phyloP scores from a whole-genome alignment of 148 eudicot genomes.

The Dianthus caryophyllus region DNA sequence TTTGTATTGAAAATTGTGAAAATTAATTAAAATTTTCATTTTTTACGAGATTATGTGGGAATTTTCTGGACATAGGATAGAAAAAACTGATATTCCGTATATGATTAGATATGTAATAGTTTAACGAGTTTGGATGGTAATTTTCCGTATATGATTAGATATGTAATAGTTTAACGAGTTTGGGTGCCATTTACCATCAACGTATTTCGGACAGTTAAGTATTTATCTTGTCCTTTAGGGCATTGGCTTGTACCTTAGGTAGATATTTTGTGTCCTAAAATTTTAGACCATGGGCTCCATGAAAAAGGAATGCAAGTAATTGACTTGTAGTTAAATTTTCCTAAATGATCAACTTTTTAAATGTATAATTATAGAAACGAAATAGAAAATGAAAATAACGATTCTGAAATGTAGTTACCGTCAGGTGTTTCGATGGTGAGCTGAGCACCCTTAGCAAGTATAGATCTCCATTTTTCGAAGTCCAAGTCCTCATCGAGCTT shows the following conservation, averaged over 20 bases:
- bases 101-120: too few species aligned
- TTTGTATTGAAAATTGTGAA: too few species aligned
- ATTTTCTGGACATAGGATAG: too few species aligned
- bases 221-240: neutral
- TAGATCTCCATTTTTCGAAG: constrained; percentile 50
- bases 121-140: too few species aligned
- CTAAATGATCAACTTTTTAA: neutral
- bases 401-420: constrained; percentile 32
- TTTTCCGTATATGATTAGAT: too few species aligned
- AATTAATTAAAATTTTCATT: too few species aligned
- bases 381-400: neutral
- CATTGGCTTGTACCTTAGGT: neutral
- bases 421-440: constrained; percentile 51
- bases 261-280: neutral
- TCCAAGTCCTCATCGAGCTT: constrained; percentile 47
- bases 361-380: neutral
- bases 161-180: too few species aligned
- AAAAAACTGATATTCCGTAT: too few species aligned
- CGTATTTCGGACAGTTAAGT: neutral
- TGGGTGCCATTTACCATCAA: neutral
- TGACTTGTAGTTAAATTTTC: neutral
- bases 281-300: neutral
- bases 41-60: too few species aligned
- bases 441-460: constrained; percentile 60
- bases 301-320: neutral